Percentiles rank a stretch among this genome's conserved stretches.
Evolutionary conservation across 140 eudicot species (phyloP).

Genomic region (Anethum foeniculum): DNA sequence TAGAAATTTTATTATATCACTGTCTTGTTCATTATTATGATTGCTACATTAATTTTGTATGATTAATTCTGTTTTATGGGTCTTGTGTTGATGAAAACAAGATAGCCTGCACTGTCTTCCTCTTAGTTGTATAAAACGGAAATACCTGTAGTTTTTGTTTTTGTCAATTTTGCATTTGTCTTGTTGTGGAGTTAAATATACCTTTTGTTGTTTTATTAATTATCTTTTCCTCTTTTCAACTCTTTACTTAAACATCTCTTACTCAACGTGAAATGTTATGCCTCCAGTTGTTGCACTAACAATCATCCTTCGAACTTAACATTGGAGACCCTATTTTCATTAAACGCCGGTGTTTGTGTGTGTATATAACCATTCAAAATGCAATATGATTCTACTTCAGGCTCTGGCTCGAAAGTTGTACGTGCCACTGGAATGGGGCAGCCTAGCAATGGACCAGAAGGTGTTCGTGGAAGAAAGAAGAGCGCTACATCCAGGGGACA

Average conservation of each 20-base stretch:
- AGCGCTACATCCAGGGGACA: constrained; percentile 48
- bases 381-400: not conserved
- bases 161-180: constrained; percentile 12
- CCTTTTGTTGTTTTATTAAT: not conserved
- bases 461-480: constrained; percentile 39
- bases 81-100: not conserved
- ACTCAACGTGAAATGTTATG: not conserved
- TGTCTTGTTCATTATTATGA: not conserved
- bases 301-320: not conserved
- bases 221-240: not conserved
- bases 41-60: not conserved
- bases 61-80: not conserved
- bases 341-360: not conserved
- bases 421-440: constrained; percentile 4
- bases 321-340: not conserved
- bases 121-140: constrained; percentile 8
- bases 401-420: not conserved
- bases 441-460: constrained; percentile 11
- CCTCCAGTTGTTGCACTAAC: constrained; percentile 2
- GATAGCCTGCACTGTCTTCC: constrained; percentile 3
- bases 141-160: constrained; percentile 6
- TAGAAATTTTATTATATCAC: not conserved
- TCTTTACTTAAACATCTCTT: not conserved
- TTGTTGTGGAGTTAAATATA: not conserved
- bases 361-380: not conserved